Evolutionary conservation across 2,329 filamentous ascomycete species (phyloP), one percentile per base, ranked within the genome.

Genomic region (Calonectria henricotiae): DNA sequence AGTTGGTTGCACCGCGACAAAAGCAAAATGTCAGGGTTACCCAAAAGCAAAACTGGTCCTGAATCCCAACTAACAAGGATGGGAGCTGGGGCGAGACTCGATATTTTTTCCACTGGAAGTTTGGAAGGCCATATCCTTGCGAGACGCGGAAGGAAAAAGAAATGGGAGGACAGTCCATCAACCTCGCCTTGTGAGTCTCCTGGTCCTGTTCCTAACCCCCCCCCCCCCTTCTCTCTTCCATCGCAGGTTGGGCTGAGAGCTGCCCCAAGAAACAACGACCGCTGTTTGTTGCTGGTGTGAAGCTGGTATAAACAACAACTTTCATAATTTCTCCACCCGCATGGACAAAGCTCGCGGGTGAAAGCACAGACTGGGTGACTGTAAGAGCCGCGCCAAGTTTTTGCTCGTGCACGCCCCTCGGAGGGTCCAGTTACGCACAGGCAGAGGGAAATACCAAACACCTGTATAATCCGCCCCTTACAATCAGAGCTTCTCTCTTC

Each of bases 1-100:
- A 69, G 71, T 70, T 77, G 72, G 76, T 74, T 69, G 71, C 73
- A 77, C 72, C 69, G 63, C 68, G 58, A 74, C 76, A 76, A 73
- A 78, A 78, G 75, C 76, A 78, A 78, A 75, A 69, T 47, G 60
- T 67, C 47, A 49, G 44, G 60, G 23, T 63, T 67, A 32, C 61
- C 30, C 66, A 75, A 72, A 70, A 70, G 71, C 62, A 74, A 74
- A 70, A 67, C 35, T 43, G 54, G 15, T 62, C 62, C 73, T 25
- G 39, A 60, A 46, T 61, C 47, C 61, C 65, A 44, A 61, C 71
- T 70, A 71, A 75, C 72, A 73, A 70, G 76, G 73, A 74, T 74
- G 39, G 62, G 32, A 69, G 69, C 73, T 70, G 65, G 44, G 67
- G 68, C 66, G 61, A 65, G 65, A 25, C 73, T 75, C 68, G 68